A percentile compares a stretch with the other conserved stretches of the same genome.
Evolutionary conservation across 2,329 filamentous ascomycete species (phyloP).

Genomic region (Ilyonectria mors-panacis): DNA sequence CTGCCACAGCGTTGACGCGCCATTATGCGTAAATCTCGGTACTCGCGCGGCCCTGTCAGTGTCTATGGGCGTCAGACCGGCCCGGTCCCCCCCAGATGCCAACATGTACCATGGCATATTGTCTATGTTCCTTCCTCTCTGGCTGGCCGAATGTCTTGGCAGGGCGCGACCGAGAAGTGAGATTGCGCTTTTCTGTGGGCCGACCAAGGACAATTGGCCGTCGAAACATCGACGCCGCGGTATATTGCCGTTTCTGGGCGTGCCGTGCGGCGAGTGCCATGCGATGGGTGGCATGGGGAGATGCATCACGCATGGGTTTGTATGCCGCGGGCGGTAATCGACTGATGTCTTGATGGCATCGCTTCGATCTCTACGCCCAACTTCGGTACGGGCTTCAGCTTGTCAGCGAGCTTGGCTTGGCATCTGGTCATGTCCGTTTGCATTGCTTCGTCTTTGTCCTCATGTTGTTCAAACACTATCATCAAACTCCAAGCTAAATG

Average conservation of each 20-base stretch:
- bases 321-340: background rate
- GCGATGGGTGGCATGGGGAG: constrained; percentile 3
- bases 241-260: background rate
- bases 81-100: constrained; percentile 36
- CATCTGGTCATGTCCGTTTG: constrained; percentile 4
- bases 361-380: background rate
- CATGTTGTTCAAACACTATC: constrained; percentile 12
- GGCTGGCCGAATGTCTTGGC: constrained; percentile 9
- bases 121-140: constrained; percentile 17
- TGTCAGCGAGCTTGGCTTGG: background rate
- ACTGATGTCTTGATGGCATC: background rate
- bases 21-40: constrained; percentile 23
- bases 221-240: background rate
- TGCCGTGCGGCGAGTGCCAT: background rate
- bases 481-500: constrained; percentile 29
- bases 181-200: constrained; percentile 12
- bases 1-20: constrained; percentile 10
- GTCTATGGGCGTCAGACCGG: constrained; percentile 37
- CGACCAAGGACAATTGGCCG: background rate
- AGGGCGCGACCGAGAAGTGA: constrained; percentile 1
- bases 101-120: constrained; percentile 20
- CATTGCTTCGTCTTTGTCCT: constrained; percentile 3
- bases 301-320: background rate
- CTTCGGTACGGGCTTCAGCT: background rate
- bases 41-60: constrained; percentile 23